These are phyloP conservation scores for Miamiensis avidus DNA, from an alignment of 169 alveolate species.

Conservation along the genomic window DNA sequence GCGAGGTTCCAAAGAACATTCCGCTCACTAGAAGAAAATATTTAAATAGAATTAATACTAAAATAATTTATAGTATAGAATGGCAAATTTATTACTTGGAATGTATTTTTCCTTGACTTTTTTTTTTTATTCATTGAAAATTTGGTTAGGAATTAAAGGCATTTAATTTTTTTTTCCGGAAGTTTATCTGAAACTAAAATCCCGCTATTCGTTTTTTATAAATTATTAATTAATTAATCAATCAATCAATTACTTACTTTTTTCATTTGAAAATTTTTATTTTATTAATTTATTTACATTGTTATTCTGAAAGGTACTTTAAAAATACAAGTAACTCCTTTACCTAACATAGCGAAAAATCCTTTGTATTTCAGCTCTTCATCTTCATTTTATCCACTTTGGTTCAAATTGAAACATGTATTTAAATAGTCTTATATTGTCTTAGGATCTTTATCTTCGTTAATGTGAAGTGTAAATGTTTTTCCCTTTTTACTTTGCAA, in stretches of 20 bases:
- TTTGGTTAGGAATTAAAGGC: background rate
- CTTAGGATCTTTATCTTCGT: background rate
- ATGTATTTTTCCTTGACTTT: background rate
- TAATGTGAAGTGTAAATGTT: background rate
- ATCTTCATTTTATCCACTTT: background rate
- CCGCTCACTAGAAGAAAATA: background rate
- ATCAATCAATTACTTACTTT: too few species aligned
- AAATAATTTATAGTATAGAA: too few species aligned
- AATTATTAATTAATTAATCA: too few species aligned
- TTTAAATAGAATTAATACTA: too few species aligned
- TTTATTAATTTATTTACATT: background rate
- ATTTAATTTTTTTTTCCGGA: background rate
- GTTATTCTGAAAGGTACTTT: background rate
- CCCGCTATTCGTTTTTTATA: background rate
- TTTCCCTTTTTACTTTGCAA: slow-evolving; percentile 14
- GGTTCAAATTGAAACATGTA: background rate
- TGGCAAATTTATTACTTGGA: background rate
- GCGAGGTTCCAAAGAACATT: background rate
- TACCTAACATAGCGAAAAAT: slow-evolving; percentile 20
- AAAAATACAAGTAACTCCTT: background rate
- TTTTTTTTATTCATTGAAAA: too few species aligned
- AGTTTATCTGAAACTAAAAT: background rate
- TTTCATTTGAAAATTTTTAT: too few species aligned
- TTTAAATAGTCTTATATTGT: background rate
- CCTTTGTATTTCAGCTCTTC: background rate